Conservation (phyloP, 352 stramenopile species). For the Globisporangium iwayamae region DNA sequence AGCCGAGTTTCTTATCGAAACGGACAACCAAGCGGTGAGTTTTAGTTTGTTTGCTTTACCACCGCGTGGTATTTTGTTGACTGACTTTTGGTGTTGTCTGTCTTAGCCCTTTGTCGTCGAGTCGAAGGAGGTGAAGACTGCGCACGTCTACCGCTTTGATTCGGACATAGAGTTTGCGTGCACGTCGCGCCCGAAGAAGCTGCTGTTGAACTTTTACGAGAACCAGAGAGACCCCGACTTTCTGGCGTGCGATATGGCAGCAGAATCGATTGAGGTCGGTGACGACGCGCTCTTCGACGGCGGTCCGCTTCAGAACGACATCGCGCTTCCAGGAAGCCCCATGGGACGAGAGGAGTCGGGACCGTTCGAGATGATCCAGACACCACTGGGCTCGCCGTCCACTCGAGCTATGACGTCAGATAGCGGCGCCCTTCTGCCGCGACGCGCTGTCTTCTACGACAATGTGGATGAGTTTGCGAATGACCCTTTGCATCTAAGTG, state of each 20-base stretch:
- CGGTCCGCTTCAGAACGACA: constrained; percentile 26
- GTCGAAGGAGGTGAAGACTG: constrained; percentile 73
- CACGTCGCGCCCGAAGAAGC: constrained; percentile 58
- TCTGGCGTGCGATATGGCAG: constrained; percentile 22
- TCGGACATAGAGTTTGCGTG: constrained; percentile 71
- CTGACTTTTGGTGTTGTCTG: not conserved
- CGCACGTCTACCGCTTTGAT: constrained; percentile 83
- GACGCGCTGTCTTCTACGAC: constrained; percentile 42
- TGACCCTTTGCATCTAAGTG: constrained; percentile 47
- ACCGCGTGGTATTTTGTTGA: not conserved
- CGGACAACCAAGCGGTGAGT: constrained; percentile 59
- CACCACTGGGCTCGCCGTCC: constrained; percentile 43
- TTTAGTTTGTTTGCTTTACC: not conserved
- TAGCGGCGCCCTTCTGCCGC: constrained; percentile 27
- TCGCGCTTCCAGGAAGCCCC: constrained; percentile 39
- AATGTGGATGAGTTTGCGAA: constrained; percentile 46
- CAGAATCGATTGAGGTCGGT: constrained; percentile 52
- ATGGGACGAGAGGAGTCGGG: constrained; percentile 47
- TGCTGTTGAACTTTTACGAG: constrained; percentile 70
- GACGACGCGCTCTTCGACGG: constrained; percentile 45
- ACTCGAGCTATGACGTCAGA: constrained; percentile 15
- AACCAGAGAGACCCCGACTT: constrained; percentile 32
- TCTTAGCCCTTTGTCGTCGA: constrained; percentile 38
- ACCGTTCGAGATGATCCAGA: constrained; percentile 69
- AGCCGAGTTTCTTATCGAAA: constrained; percentile 59